A percentile compares a stretch with the other conserved stretches of the same genome.
These are phyloP conservation scores for Setaria italica DNA, from an alignment of 202 grass and related monocot genomes.

Conservation along the genomic window DNA sequence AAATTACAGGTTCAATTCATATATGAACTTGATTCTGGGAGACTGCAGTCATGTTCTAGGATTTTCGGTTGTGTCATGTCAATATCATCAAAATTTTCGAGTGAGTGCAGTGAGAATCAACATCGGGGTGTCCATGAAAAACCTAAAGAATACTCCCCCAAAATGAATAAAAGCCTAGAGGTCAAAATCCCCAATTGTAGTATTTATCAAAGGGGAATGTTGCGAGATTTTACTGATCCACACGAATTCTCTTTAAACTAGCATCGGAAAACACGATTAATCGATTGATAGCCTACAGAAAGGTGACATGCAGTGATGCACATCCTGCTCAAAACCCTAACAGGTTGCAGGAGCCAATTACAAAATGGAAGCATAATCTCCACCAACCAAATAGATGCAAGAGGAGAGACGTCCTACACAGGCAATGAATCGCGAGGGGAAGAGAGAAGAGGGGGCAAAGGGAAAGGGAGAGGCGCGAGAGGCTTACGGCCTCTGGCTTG, in stretches of 20 bases:
- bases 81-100: background rate
- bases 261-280: background rate
- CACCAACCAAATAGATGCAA: background rate
- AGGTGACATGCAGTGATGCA: background rate
- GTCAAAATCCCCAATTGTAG: background rate
- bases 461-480: background rate
- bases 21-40: background rate
- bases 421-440: background rate
- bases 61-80: background rate
- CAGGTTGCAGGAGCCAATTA: background rate
- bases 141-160: background rate
- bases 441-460: background rate
- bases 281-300: background rate
- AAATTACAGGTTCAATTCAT: background rate
- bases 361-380: background rate
- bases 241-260: background rate
- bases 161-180: background rate
- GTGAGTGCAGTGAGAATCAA: background rate
- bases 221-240: background rate
- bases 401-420: background rate
- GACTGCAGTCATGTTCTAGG: background rate
- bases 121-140: background rate
- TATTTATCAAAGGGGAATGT: background rate
- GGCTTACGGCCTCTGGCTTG: slow-evolving; percentile 82
- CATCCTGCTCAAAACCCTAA: slow-evolving; percentile 9